Percentiles rank a stretch among this genome's conserved stretches.
phyloP scores from a whole-genome alignment of 306 rosid genomes.

The Quercus suber region DNA sequence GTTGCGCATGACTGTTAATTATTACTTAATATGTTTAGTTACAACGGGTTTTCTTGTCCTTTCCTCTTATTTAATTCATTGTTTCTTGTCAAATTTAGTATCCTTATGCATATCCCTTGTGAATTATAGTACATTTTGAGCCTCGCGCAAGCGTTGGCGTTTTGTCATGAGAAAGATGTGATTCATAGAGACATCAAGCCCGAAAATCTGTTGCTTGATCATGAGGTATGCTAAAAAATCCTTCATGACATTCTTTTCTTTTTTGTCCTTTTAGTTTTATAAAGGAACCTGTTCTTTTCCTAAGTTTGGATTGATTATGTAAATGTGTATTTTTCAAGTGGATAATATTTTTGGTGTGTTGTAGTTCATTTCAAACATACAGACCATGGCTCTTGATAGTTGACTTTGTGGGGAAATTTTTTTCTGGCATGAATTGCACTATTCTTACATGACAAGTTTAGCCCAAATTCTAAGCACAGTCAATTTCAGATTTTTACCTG shows the following conservation, averaged over 20 bases:
- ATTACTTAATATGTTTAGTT: background rate
- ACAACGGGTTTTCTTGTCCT: background rate
- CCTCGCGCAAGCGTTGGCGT: constrained; percentile 78
- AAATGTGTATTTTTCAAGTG: background rate
- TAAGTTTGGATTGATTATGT: background rate
- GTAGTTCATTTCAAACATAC: background rate
- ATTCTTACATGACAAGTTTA: background rate
- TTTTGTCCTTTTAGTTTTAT: background rate
- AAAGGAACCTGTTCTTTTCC: background rate
- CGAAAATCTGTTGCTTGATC: constrained; percentile 83
- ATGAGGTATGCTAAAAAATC: constrained; percentile 51
- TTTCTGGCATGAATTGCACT: background rate
- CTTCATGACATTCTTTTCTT: background rate
- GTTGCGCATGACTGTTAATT: background rate
- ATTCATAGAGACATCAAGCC: constrained; percentile 97
- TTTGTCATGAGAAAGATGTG: constrained; percentile 88
- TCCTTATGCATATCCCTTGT: constrained; percentile 11
- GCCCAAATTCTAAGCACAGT: background rate
- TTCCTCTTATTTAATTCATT: background rate
- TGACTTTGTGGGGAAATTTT: background rate
- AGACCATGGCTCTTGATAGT: background rate
- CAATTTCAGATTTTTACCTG: background rate
- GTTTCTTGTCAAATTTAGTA: background rate
- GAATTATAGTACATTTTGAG: constrained; percentile 63
- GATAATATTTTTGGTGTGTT: background rate